Evolutionary conservation across 2,329 filamentous ascomycete species (phyloP).

Genomic region (Chrysoporthe deuterocubensis): DNA sequence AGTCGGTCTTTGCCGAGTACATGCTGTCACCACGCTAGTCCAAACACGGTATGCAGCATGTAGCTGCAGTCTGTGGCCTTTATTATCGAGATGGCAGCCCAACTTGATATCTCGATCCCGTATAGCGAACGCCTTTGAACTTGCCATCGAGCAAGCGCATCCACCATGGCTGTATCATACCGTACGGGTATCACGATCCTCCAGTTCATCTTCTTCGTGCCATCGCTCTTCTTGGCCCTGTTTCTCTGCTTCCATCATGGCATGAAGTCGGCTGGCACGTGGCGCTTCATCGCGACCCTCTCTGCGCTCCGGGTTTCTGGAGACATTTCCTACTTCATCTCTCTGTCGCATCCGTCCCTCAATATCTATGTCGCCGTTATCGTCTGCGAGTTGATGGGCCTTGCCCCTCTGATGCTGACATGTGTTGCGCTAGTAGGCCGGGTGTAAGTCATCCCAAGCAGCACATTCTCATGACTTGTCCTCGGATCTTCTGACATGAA

Average conservation of each 20-base stretch:
- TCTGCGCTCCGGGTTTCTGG: slow-evolving; percentile 25
- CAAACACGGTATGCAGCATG: slow-evolving; percentile 9
- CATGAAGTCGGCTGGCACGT: slow-evolving; percentile 23
- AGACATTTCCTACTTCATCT: slow-evolving; percentile 28
- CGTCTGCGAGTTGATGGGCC: slow-evolving; percentile 29
- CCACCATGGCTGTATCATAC: slow-evolving; percentile 26
- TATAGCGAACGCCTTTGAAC: too few relatives aligned
- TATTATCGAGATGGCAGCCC: background rate
- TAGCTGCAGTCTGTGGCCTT: background rate
- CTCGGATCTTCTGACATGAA: background rate
- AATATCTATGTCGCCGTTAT: slow-evolving; percentile 24
- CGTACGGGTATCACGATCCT: slow-evolving; percentile 29
- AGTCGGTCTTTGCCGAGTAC: too few relatives aligned
- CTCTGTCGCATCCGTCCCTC: slow-evolving; percentile 18
- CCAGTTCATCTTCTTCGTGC: slow-evolving; percentile 27
- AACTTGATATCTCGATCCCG: background rate
- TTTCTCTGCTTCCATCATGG: slow-evolving; percentile 30
- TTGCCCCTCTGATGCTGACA: slow-evolving; percentile 28
- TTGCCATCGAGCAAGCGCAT: background rate
- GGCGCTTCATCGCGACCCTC: slow-evolving; percentile 29
- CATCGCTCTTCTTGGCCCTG: slow-evolving; percentile 19
- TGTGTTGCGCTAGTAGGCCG: slow-evolving; percentile 25
- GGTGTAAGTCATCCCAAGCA: slow-evolving; percentile 19
- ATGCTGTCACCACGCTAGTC: background rate
- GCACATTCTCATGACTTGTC: background rate